phyloP scores from a whole-genome alignment of 2,329 filamentous ascomycete genomes.

The Fusarium secorum region DNA sequence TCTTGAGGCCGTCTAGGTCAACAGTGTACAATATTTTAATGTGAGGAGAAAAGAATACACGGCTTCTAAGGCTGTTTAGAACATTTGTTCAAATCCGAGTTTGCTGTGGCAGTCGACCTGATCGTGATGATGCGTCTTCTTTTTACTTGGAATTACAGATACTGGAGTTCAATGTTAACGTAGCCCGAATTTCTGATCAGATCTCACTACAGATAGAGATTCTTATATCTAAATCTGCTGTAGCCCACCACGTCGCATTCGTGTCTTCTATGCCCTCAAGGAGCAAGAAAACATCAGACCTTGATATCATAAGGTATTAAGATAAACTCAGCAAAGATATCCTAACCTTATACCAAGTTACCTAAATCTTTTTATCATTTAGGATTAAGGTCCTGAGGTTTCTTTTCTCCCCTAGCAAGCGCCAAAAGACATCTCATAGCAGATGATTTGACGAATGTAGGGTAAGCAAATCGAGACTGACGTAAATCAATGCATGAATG shows the following conservation, averaged over 20 bases:
- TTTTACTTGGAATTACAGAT: too few species aligned
- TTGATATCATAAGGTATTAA: neutral
- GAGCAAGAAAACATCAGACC: neutral
- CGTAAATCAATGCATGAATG: constrained; percentile 16
- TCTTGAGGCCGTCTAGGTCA: constrained; percentile 10
- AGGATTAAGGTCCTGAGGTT: too few species aligned
- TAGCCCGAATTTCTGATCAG: fast-evolving
- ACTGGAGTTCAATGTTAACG: neutral
- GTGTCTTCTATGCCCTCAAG: fast-evolving
- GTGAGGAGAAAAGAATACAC: neutral
- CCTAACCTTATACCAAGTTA: neutral
- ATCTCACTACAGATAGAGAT: neutral
- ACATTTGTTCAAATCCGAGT: neutral
- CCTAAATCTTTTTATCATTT: fast-evolving
- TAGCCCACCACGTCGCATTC: fast-evolving
- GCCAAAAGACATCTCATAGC: neutral
- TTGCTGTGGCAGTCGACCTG: fast-evolving
- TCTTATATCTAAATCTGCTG: fast-evolving
- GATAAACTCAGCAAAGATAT: neutral
- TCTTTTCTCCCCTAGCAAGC: neutral
- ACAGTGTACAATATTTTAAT: neutral
- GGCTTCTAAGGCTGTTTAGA: neutral
- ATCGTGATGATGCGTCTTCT: neutral
- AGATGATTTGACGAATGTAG: constrained; percentile 3
- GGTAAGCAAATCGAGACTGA: constrained; percentile 21